A percentile compares a stretch with the other conserved stretches of the same genome.
These are phyloP conservation scores for Colletotrichum zoysiae DNA, from an alignment of 2,329 filamentous ascomycete species.

Conservation along the genomic window DNA sequence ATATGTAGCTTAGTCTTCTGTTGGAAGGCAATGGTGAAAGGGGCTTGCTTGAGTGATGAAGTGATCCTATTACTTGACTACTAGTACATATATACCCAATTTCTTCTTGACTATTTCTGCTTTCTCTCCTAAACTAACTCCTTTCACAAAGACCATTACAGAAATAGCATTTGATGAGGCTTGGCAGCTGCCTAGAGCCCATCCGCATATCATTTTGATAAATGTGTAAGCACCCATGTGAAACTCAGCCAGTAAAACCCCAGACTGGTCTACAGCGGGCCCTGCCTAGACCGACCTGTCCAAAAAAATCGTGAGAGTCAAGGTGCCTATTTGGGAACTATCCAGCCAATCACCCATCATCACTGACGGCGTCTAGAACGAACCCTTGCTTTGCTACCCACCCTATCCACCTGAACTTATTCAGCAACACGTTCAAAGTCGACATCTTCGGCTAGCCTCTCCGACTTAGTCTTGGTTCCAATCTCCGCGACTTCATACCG, in stretches of 20 bases:
- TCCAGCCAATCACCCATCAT: neutral
- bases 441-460: neutral
- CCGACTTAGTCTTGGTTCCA: neutral
- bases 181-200: conserved; percentile 3
- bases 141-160: neutral
- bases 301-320: neutral
- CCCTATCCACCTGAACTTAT: conserved; percentile 7
- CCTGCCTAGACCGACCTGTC: neutral
- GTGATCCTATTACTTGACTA: neutral
- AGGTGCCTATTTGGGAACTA: conserved; percentile 3
- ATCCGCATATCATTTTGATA: conserved; percentile 6
- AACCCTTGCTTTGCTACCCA: neutral
- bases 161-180: neutral
- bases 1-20: neutral
- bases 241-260: neutral
- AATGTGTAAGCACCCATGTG: conserved; percentile 6
- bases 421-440: conserved; percentile 6
- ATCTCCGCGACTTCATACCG: neutral
- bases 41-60: neutral
- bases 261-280: conserved; percentile 1
- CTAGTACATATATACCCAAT: conserved; percentile 6
- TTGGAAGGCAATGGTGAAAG: neutral
- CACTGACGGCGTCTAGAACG: neutral
- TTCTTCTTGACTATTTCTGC: neutral
- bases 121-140: neutral